Evolutionary conservation across 2,329 filamentous ascomycete species (phyloP), one percentile per base, ranked within the genome.

Genomic region (Aspergillus felis): DNA sequence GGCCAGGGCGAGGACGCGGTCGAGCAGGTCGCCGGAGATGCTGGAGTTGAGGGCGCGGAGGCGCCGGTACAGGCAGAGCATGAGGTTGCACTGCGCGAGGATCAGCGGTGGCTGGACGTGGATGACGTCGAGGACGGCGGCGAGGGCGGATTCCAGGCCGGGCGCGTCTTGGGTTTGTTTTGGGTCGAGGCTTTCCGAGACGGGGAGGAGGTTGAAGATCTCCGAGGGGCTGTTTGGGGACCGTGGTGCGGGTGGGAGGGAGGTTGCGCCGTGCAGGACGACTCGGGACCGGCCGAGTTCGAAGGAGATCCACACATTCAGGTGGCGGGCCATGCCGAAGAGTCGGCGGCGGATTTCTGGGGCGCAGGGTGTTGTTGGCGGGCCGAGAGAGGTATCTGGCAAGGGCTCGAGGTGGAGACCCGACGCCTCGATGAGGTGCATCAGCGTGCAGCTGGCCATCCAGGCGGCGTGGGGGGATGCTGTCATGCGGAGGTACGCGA

Each of bases 301-400:
- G 60, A 84, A 85, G 0, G 82, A 84, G 27, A 81, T 80, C 82
- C 83, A 85, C 12, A 79, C 81, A 61, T 85, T 85, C 7, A 86
- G 75, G 61, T 85, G 82, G 9, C 82, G 80, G 0, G 82, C 79
- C 44, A 85, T 77, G 53, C 80, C 77, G 64, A 82, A 70, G 3
- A 83, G 66, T 1, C 80, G 69, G 12, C 75, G 72, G 10, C 75
- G 73, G 8, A 72, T 68, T 29, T 82, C 79, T 7, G 64, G 65
- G 55, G 69, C 62, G 52, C 58, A 67, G 32, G 57, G 54, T 25
- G 63, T 56, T 3, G 52, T 50, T 9, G 61, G 52, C 20, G 41
- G 57, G 20, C 56, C 58, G 4, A 66, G 61, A 2, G 59, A 51
- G 17, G 51, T 58, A 32, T 64, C 63, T 1, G 60, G 58, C 1